Evolutionary conservation across 2,329 filamentous ascomycete genomes (phyloP).

Genomic region (Tolypocladium paradoxum): DNA sequence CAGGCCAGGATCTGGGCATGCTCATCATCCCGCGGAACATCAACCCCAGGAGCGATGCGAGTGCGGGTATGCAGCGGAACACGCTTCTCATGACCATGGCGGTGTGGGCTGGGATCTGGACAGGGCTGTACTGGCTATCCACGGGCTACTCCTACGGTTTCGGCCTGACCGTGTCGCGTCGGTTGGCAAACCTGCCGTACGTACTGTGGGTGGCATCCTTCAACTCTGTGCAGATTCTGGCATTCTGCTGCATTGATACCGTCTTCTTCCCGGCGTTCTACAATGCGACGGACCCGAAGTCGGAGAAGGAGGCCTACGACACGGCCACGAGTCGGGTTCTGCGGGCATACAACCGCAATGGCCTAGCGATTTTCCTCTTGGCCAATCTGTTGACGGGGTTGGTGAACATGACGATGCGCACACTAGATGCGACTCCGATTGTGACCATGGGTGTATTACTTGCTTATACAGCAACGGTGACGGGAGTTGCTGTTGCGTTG

Average conservation of each 20-base stretch:
- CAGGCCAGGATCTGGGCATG: constrained; percentile 75
- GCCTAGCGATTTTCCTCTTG: constrained; percentile 71
- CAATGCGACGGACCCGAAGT: constrained; percentile 39
- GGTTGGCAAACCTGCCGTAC: constrained; percentile 88
- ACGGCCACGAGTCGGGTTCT: constrained; percentile 73
- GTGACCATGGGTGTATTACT: constrained; percentile 65
- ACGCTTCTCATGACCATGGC: constrained; percentile 53
- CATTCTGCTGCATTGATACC: constrained; percentile 69
- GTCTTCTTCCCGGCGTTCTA: constrained; percentile 66
- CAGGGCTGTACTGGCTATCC: constrained; percentile 54
- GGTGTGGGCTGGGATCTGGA: constrained; percentile 58
- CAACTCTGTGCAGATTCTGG: constrained; percentile 72
- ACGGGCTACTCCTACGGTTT: constrained; percentile 62
- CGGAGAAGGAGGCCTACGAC: constrained; percentile 53
- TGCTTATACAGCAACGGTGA: constrained; percentile 58
- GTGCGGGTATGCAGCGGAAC: constrained; percentile 36
- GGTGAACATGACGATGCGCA: constrained; percentile 80
- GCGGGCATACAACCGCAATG: constrained; percentile 78
- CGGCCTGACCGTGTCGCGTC: constrained; percentile 68
- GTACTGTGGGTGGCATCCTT: constrained; percentile 87
- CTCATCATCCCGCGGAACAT: constrained; percentile 58
- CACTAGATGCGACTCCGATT: constrained; percentile 56
- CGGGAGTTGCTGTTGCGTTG: constrained; percentile 54
- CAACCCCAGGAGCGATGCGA: constrained; percentile 28
- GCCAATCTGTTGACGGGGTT: constrained; percentile 84